Conservation (phyloP, 2,329 filamentous ascomycete genomes). For the Hysterium pulicare region DNA sequence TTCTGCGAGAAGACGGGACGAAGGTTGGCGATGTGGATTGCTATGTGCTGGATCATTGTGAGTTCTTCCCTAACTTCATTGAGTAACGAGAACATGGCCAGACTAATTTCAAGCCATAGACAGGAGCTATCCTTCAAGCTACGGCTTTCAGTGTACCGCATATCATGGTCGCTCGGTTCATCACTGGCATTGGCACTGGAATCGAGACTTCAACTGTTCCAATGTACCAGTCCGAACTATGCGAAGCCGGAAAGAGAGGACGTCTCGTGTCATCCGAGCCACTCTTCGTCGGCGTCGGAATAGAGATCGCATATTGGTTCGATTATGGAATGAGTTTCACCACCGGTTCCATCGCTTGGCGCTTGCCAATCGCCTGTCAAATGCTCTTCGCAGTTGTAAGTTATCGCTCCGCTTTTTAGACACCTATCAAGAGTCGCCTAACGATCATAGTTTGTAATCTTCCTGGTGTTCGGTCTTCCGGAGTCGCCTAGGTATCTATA, state of each 20-base stretch:
- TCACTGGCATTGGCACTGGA: slow-evolving; percentile 53
- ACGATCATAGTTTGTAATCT: slow-evolving; percentile 33
- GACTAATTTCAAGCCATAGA: too few species aligned
- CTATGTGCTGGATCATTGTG: slow-evolving; percentile 41
- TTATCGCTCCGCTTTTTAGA: background rate
- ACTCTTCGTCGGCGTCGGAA: slow-evolving; percentile 49
- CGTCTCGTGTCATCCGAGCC: slow-evolving; percentile 57
- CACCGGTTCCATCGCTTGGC: slow-evolving; percentile 44
- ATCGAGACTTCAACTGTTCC: slow-evolving; percentile 55
- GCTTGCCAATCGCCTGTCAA: slow-evolving; percentile 47
- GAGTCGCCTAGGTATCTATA: slow-evolving; percentile 27
- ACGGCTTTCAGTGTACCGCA: slow-evolving; percentile 36
- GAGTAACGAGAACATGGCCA: too few species aligned
- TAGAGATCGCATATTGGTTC: slow-evolving; percentile 48
- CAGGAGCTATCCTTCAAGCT: slow-evolving; percentile 39
- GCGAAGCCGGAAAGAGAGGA: slow-evolving; percentile 54
- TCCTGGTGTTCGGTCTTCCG: slow-evolving; percentile 38
- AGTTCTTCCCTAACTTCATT: background rate
- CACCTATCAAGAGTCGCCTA: too few species aligned
- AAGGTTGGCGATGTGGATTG: slow-evolving; percentile 40
- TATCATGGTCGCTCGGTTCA: slow-evolving; percentile 50
- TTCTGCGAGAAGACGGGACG: slow-evolving; percentile 37
- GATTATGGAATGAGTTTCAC: slow-evolving; percentile 36
- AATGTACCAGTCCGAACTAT: slow-evolving; percentile 52
- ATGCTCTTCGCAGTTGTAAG: slow-evolving; percentile 40